phyloP scores from a whole-genome alignment of 345 rosid species.

The Camelina hispida region DNA sequence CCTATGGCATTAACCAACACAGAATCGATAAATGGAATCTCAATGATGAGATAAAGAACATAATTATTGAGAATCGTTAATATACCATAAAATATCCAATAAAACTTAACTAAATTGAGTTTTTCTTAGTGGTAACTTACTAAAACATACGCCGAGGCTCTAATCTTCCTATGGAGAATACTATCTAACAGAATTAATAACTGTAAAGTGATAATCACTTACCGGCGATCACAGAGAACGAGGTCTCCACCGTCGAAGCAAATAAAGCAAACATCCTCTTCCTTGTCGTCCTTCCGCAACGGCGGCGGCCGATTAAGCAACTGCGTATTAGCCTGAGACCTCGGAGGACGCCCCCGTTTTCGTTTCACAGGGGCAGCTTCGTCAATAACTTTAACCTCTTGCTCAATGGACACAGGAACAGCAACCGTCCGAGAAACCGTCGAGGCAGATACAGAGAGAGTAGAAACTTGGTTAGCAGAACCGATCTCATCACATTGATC shows the following conservation, averaged over 20 bases:
- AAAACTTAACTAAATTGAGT: conserved; percentile 21
- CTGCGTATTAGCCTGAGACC: conserved; percentile 37
- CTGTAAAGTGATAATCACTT: conserved; percentile 33
- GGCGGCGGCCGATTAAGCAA: conserved; percentile 16
- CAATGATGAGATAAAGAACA: conserved; percentile 6
- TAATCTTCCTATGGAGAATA: conserved; percentile 17
- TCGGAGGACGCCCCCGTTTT: conserved; percentile 84
- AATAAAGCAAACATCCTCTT: conserved; percentile 97
- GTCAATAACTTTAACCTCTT: conserved; percentile 26
- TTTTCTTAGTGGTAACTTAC: not conserved
- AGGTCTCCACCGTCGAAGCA: conserved; percentile 99
- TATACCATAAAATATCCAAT: conserved; percentile 18
- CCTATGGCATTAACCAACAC: conserved; percentile 16
- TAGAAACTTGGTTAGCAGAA: conserved; percentile 49
- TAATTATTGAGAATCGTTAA: not conserved
- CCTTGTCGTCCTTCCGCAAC: conserved; percentile 55
- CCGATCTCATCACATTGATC: conserved; percentile 61
- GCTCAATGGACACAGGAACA: conserved; percentile 23
- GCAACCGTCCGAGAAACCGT: conserved; percentile 2
- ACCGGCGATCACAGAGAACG: conserved; percentile 99
- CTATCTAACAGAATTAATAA: conserved; percentile 18
- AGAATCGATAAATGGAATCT: not conserved
- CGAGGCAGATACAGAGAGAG: conserved; percentile 47
- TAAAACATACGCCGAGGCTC: not conserved
- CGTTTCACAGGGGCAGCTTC: conserved; percentile 53